phyloP scores from a whole-genome alignment of 371 early-diverging fungal genomes.

The Conidiobolus incongruus region DNA sequence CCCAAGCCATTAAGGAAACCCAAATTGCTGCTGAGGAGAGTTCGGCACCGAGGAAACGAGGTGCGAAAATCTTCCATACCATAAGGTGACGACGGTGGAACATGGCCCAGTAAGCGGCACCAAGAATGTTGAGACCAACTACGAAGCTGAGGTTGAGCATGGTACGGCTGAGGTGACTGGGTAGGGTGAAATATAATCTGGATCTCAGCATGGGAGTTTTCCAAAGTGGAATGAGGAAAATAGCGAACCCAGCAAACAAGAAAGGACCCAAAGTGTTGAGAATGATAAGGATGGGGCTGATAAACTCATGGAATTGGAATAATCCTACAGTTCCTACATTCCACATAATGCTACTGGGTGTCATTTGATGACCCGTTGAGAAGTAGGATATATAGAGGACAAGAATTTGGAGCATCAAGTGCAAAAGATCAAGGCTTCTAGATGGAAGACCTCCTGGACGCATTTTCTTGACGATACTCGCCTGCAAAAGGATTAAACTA shows the following conservation, averaged over 20 bases:
- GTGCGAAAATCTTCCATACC: slow-evolving; percentile 92
- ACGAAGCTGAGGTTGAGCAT: neutral
- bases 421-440: slow-evolving; percentile 6
- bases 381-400: slow-evolving; percentile 28
- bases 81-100: slow-evolving; percentile 64
- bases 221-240: slow-evolving; percentile 22
- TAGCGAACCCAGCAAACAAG: slow-evolving; percentile 19
- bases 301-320: slow-evolving; percentile 32
- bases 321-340: slow-evolving; percentile 70
- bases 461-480: slow-evolving; percentile 3
- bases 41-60: slow-evolving; percentile 55
- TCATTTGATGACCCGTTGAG: slow-evolving; percentile 77
- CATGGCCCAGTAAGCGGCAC: slow-evolving; percentile 13
- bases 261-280: slow-evolving; percentile 55
- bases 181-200: slow-evolving; percentile 12
- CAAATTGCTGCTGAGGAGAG: too few relatives aligned
- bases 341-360: slow-evolving; percentile 76
- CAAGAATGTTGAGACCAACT: neutral
- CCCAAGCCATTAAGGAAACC: too few relatives aligned
- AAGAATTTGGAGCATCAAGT: slow-evolving; percentile 1
- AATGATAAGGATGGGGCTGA: slow-evolving; percentile 46
- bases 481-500: slow-evolving; percentile 3
- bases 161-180: slow-evolving; percentile 2
- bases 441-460: slow-evolving; percentile 5
- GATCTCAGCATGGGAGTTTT: slow-evolving; percentile 10